These are phyloP conservation scores for Micractinium sp. DNA, from an alignment of 139 green algal species.

Conservation along the genomic window DNA sequence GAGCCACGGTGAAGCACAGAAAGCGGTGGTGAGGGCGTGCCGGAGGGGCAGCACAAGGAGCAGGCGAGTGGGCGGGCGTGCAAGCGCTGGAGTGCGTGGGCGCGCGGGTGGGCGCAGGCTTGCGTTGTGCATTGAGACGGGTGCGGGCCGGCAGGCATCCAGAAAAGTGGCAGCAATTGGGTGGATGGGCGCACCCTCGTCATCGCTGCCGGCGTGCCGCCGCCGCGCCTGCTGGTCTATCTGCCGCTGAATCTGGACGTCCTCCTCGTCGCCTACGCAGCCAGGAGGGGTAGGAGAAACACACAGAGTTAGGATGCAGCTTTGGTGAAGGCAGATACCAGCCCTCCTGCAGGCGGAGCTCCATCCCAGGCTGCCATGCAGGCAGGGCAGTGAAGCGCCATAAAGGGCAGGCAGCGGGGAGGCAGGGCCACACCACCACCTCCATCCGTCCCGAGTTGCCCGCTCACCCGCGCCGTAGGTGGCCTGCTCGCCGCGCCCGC, in stretches of 20 bases:
- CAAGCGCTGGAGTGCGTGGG: too few species aligned
- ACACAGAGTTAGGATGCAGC: background rate
- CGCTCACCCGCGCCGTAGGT: slow-evolving; percentile 69
- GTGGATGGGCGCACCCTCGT: background rate
- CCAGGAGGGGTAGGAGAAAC: background rate
- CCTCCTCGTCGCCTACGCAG: slow-evolving; percentile 73
- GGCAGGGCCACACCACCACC: background rate
- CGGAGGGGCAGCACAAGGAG: background rate
- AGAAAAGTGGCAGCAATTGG: background rate
- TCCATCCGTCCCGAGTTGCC: too few species aligned
- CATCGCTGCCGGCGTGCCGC: slow-evolving; percentile 20
- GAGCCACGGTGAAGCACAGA: too few species aligned
- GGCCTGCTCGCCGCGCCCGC: slow-evolving; percentile 70
- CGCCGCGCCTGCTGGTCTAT: slow-evolving; percentile 42
- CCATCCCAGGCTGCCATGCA: background rate
- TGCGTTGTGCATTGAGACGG: too few species aligned
- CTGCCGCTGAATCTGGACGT: slow-evolving; percentile 58
- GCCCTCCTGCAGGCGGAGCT: background rate
- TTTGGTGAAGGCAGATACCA: background rate
- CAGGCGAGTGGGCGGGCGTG: too few species aligned
- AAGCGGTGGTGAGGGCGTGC: background rate
- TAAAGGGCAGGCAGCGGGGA: background rate
- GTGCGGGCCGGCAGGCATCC: background rate
- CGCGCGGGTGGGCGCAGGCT: too few species aligned
- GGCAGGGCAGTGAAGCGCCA: background rate